These are phyloP conservation scores for Sisymbrium altissimum DNA, from an alignment of 345 rosid genomes.

Conservation along the genomic window DNA sequence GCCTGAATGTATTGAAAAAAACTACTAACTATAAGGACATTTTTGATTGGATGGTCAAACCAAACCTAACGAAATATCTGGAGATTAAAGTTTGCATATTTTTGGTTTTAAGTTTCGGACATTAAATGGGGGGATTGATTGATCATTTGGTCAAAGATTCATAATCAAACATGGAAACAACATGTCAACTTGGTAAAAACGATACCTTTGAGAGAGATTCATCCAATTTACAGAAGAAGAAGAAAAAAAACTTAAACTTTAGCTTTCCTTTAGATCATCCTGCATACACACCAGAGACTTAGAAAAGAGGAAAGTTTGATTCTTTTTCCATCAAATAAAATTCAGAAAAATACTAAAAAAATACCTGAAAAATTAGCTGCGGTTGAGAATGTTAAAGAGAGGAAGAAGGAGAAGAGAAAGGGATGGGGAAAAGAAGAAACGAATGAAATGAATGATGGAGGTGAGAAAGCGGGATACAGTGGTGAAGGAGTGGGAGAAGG, in stretches of 20 bases:
- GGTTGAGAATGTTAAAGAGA: constrained; percentile 33
- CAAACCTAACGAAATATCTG: not conserved
- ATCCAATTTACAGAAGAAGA: constrained; percentile 7
- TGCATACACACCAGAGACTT: not conserved
- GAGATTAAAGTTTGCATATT: not conserved
- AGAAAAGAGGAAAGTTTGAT: not conserved
- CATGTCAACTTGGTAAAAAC: constrained; percentile 4
- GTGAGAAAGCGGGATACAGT: constrained; percentile 19
- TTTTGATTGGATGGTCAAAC: not conserved
- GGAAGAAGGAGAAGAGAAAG: not conserved
- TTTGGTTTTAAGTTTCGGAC: not conserved
- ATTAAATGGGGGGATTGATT: not conserved
- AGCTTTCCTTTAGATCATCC: constrained; percentile 31
- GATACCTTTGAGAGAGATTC: constrained; percentile 28
- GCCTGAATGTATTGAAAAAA: not conserved
- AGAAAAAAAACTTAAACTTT: not conserved
- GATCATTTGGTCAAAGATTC: constrained; percentile 26
- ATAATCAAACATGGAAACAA: constrained; percentile 1
- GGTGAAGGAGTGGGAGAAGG: constrained; percentile 28
- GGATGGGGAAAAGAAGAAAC: not conserved
- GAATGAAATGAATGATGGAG: constrained; percentile 17
- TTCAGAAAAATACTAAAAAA: not conserved
- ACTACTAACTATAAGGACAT: not conserved
- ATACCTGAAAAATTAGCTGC: not conserved
- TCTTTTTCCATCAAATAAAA: not conserved